Base-by-base conservation (phyloP, 768 basidiomycete species). In the Hemileccinum impolitum region DNA sequence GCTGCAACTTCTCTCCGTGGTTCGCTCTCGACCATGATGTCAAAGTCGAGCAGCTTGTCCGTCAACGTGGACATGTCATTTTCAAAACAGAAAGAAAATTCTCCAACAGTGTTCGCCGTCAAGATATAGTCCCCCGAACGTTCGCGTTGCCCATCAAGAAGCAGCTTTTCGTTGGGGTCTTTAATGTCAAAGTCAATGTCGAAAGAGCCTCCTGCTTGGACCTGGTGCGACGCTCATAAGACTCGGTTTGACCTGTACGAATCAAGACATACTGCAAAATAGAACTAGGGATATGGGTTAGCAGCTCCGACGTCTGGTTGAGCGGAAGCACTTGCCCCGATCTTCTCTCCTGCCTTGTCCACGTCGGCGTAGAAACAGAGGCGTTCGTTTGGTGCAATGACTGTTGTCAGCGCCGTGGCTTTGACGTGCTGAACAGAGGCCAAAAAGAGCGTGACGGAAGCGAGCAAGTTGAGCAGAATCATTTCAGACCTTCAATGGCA, bases 1-100 rank as follows among this genome's bases (percentile, higher is more conserved):
- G 87, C 90, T 3, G 94, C 90, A 3, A 93, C 79, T 61, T 93
- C 86, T 43, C 92, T 76, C 43, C 96, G 76, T 2, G 96, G 96
- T 65, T 98, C 95, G 52, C 88, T 93, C 77, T 99, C 96, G 40
- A 93, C 92, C 93, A 97, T 94, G 70, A 99, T 98, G 68, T 91
- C 88, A 65, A 93, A 89, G 71, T 93, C 90, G 60, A 99, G 80
- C 40, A 98, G 80, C 69, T 98, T 98, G 72, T 93, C 91, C 12
- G 90, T 88, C 56, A 96, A 77, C 4, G 91, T 90, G 21, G 87
- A 90, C 78, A 95, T 95, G 74, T 97, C 94, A 67, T 99, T 99
- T 65, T 93, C 90, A 67, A 98, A 96, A 73, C 95, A 98, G 75
- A 99, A 98, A 6, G 94, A 67, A 64, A 92, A 93, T 78, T 93